A percentile compares a stretch with the other conserved stretches of the same genome.
phyloP scores from a whole-genome alignment of 2,329 filamentous ascomycete species.

The Endothia cerciana region DNA sequence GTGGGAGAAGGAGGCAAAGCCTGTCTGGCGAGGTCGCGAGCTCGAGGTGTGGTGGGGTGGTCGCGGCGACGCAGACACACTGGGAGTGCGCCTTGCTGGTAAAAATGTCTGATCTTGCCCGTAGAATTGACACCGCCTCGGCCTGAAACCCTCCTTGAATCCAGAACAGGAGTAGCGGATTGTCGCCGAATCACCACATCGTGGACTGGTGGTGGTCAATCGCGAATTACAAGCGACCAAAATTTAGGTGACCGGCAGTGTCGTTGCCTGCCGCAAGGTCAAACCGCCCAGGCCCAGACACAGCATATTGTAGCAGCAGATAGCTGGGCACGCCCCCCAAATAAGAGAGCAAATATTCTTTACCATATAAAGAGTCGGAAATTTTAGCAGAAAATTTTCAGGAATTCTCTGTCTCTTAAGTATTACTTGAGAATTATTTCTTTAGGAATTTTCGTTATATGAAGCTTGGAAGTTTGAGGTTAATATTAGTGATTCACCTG shows the following conservation, averaged over 20 bases:
- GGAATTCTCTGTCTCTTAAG: too few relatives aligned
- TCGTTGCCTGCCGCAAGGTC: neutral
- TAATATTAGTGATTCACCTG: too few relatives aligned
- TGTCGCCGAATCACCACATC: neutral
- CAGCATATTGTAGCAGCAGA: too few relatives aligned
- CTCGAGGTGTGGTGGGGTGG: neutral
- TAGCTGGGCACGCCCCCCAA: too few relatives aligned
- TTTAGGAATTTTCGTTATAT: too few relatives aligned
- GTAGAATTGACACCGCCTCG: neutral
- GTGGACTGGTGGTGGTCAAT: neutral
- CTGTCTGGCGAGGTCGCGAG: neutral
- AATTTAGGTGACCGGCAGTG: constrained; percentile 8
- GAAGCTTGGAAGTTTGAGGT: too few relatives aligned
- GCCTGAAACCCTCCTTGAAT: neutral
- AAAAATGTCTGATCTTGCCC: neutral
- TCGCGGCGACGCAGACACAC: neutral
- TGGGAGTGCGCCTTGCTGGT: neutral
- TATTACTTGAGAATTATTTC: too few relatives aligned
- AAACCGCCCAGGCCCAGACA: neutral
- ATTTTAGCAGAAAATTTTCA: too few relatives aligned
- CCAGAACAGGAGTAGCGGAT: neutral
- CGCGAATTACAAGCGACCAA: constrained; percentile 3
- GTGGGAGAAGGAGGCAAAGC: too few relatives aligned
- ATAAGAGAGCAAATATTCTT: too few relatives aligned
- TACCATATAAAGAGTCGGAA: too few relatives aligned